Evolutionary conservation across 2,329 filamentous ascomycete species (phyloP), one percentile per base, ranked within the genome.

Genomic region (Phialophora macrospora): DNA sequence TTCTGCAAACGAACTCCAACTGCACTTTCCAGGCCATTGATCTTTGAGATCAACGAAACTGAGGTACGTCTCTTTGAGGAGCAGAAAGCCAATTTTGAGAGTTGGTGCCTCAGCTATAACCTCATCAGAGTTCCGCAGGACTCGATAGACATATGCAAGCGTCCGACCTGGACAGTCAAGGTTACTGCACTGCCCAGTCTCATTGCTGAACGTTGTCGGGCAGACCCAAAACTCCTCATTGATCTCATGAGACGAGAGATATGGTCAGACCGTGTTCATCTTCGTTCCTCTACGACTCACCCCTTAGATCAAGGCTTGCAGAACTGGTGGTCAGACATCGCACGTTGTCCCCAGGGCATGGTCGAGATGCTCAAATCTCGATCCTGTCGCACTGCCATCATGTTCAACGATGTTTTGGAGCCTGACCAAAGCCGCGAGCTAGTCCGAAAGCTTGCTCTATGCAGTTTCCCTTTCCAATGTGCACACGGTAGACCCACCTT

Each of bases 31-130:
- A 85, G 82, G 24, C 82, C 87, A 0, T 75, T 96, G 0, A 76
- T 79, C 0, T 93, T 95, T 69, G 84, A 90, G 28, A 76, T 96
- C 0, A 83, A 88, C 0, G 58, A 71, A 0, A 80, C 82, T 28
- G 94, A 98, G 71, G 75, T 78, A 1, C 66, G 76, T 0, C 79
- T 92, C 2, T 84, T 97, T 26, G 74, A 75, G 26, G 80, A 77
- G 1, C 81, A 87, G 60, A 79, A 76, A 0, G 60, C 74, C 0
- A 82, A 88, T 68, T 93, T 98, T 71, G 78, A 80, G 6, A 76
- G 80, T 4, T 98, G 94, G 93, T 93, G 92, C 0, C 85, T 97
- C 26, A 68, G 82, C 1, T 92, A 90, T 74, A 80, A 85, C 64
- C 70, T 30, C 41, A 5, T 14, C 41, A 22, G 28, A 28, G 8